Conservation (phyloP, 225 moss, liverwort and hornwort species). For the Physcomitrellopsis africana region DNA sequence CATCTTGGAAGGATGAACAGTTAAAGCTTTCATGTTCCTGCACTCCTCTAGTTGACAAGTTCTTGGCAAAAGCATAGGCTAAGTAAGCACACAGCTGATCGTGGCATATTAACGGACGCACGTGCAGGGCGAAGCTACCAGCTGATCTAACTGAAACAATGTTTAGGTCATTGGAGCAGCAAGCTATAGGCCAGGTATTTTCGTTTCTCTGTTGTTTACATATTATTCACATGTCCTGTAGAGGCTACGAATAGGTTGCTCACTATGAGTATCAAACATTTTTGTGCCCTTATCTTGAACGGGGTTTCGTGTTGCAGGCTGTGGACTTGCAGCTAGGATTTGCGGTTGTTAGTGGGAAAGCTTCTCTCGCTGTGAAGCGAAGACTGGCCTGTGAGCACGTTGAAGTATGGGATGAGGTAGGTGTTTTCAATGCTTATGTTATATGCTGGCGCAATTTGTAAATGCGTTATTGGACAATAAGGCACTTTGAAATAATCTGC, state of each 20-base stretch:
- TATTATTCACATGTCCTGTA: neutral
- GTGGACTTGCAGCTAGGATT: conserved; percentile 59
- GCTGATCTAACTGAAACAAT: conserved; percentile 46
- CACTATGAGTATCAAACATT: no score
- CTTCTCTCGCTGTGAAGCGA: conserved; percentile 61
- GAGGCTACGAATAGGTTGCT: neutral
- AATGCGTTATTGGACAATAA: neutral
- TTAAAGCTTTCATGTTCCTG: neutral
- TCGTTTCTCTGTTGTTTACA: neutral
- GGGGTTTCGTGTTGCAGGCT: conserved; percentile 37
- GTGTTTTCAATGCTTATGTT: neutral
- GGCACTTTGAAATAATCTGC: neutral
- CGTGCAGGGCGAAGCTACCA: conserved; percentile 45
- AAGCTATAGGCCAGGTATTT: conserved; percentile 55
- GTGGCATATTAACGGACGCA: conserved; percentile 16
- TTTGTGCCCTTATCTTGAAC: neutral
- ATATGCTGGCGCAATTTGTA: neutral
- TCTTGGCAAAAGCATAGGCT: neutral
- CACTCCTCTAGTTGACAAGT: neutral
- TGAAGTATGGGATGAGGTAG: conserved; percentile 61
- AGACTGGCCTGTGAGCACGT: conserved; percentile 62
- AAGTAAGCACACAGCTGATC: neutral
- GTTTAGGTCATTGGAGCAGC: conserved; percentile 47
- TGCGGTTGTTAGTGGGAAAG: conserved; percentile 55
- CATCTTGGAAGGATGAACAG: neutral